Evolutionary conservation across 352 stramenopile species (phyloP).

Genomic region (Phytophthora niederhauseri): DNA sequence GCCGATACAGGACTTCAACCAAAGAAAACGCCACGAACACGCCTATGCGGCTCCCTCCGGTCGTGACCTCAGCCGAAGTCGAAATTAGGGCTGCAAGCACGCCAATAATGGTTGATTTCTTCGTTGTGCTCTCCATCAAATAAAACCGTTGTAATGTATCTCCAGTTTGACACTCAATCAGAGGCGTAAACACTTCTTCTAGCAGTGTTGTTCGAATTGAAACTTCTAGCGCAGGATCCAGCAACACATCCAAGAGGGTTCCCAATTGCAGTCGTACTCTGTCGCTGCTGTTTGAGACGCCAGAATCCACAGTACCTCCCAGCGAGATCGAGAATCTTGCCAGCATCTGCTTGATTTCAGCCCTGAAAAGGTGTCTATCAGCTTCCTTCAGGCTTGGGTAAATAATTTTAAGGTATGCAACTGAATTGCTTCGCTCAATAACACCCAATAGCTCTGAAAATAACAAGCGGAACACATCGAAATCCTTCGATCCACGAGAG

Average conservation of each 20-base stretch:
- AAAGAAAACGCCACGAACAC: conserved; percentile 64
- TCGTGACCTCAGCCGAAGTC: conserved; percentile 51
- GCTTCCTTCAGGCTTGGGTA: conserved; percentile 72
- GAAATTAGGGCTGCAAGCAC: conserved; percentile 63
- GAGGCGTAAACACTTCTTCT: conserved; percentile 53
- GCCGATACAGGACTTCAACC: conserved; percentile 69
- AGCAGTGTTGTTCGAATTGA: conserved; percentile 53
- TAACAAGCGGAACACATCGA: conserved; percentile 63
- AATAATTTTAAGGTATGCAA: conserved; percentile 56
- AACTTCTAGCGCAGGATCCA: conserved; percentile 46
- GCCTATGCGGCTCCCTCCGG: conserved; percentile 41
- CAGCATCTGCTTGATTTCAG: conserved; percentile 57
- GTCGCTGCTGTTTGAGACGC: conserved; percentile 2
- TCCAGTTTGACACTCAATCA: conserved; percentile 49
- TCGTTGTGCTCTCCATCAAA: conserved; percentile 37
- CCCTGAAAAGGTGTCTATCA: conserved; percentile 53
- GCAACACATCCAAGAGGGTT: conserved; percentile 46
- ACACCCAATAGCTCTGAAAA: conserved; percentile 57
- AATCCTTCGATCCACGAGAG: conserved; percentile 60
- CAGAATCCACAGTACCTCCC: conserved; percentile 1
- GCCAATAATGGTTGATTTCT: conserved; percentile 48
- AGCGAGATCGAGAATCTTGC: conserved; percentile 40
- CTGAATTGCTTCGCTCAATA: conserved; percentile 56
- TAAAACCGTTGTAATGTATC: conserved; percentile 52
- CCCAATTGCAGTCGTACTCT: conserved; percentile 27